Conservation (phyloP, 2,329 filamentous ascomycete species). For the Fusarium sp. region DNA sequence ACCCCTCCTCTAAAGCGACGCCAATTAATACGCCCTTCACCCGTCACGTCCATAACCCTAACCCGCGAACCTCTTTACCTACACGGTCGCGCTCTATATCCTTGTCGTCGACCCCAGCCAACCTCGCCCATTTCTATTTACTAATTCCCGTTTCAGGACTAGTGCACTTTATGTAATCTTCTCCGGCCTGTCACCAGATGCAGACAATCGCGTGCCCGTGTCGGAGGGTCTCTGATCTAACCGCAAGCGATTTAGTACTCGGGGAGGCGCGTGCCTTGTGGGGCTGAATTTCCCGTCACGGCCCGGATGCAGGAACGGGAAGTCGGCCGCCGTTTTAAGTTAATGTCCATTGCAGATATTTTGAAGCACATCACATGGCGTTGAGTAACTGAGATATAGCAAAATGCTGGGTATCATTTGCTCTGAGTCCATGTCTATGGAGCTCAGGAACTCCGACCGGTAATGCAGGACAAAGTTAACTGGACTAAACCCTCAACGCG, state of each 20-base stretch:
- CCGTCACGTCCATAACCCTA: constrained; percentile 27
- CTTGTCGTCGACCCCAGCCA: constrained; percentile 15
- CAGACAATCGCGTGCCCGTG: constrained; percentile 28
- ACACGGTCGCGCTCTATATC: constrained; percentile 32
- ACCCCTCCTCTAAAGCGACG: background rate
- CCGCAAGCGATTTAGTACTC: constrained; percentile 2
- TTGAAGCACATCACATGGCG: background rate
- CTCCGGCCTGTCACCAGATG: constrained; percentile 10
- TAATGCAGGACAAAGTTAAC: constrained; percentile 26
- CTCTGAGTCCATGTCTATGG: constrained; percentile 36
- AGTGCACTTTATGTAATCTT: constrained; percentile 15
- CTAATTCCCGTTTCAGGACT: constrained; percentile 35
- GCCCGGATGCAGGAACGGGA: constrained; percentile 40
- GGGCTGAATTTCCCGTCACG: constrained; percentile 35
- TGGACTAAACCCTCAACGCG: constrained; percentile 17
- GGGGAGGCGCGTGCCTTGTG: constrained; percentile 31
- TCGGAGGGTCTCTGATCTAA: constrained; percentile 7
- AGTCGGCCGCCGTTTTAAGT: background rate
- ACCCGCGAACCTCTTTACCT: constrained; percentile 23
- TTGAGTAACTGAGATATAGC: constrained; percentile 5
- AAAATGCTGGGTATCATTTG: constrained; percentile 47
- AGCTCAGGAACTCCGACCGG: constrained; percentile 32
- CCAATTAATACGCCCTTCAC: background rate
- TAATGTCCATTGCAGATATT: background rate
- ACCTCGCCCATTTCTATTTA: constrained; percentile 41